Conservation (phyloP, 768 basidiomycete genomes). For the Kwoniella pini region DNA sequence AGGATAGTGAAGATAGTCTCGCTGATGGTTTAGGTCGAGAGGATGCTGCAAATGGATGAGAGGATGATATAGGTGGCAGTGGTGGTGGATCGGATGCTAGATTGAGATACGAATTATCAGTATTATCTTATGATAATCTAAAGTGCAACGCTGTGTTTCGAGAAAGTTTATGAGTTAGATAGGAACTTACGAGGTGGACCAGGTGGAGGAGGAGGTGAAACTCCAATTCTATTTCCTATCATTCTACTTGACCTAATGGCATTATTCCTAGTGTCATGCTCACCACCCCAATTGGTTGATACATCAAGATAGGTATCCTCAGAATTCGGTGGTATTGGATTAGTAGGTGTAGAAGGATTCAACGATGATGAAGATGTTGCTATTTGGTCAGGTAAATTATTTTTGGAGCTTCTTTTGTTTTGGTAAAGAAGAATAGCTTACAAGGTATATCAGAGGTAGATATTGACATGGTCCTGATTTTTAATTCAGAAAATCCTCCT, state of each 20-base stretch:
- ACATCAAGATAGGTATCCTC: conserved; percentile 23
- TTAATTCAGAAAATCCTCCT: neutral
- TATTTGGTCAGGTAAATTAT: no score
- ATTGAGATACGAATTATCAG: conserved; percentile 56
- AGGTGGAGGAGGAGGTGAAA: conserved; percentile 36
- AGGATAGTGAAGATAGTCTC: conserved; percentile 15
- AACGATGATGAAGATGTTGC: no score
- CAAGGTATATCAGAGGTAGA: neutral
- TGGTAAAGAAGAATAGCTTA: neutral
- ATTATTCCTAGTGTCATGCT: neutral
- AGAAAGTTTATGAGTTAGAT: neutral
- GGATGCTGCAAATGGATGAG: conserved; percentile 17
- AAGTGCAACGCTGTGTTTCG: no score
- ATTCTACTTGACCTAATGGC: conserved; percentile 16
- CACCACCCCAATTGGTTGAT: conserved; percentile 18
- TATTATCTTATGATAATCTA: no score
- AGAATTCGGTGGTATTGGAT: neutral
- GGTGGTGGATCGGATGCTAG: conserved; percentile 24
- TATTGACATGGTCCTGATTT: neutral
- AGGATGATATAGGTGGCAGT: conserved; percentile 13
- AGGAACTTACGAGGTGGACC: conserved; percentile 39
- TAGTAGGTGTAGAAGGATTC: neutral
- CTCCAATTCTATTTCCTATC: conserved; percentile 23
- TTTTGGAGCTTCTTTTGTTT: no score
- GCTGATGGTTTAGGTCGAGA: conserved; percentile 19